A percentile compares a stretch with the other conserved stretches of the same genome.
Evolutionary conservation across 441 rosid genomes (phyloP).

Genomic region (Aquilaria agallochum): DNA sequence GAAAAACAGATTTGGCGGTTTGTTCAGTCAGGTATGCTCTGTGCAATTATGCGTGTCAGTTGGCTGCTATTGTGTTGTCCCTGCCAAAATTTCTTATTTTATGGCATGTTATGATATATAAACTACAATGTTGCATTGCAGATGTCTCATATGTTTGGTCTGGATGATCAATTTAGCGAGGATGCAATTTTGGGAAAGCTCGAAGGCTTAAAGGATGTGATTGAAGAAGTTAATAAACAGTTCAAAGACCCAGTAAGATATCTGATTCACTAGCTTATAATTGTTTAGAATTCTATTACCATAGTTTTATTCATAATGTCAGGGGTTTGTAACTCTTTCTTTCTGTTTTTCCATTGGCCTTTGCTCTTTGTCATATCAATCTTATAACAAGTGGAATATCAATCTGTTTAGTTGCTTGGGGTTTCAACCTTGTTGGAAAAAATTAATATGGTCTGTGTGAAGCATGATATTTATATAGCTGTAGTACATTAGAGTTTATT

Average conservation of each 20-base stretch:
- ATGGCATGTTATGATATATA: too few relatives aligned
- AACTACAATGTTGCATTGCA: conserved; percentile 21
- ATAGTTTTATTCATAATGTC: too few relatives aligned
- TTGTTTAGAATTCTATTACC: too few relatives aligned
- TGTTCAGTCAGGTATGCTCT: conserved; percentile 68
- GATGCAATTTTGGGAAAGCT: conserved; percentile 92
- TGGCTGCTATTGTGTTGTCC: too few relatives aligned
- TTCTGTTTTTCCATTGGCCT: not conserved
- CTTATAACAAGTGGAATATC: too few relatives aligned
- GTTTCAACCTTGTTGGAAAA: too few relatives aligned
- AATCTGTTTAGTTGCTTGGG: too few relatives aligned
- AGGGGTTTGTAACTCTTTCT: not conserved
- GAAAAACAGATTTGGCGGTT: conserved; percentile 89
- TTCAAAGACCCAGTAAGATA: conserved; percentile 84
- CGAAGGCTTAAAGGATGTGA: conserved; percentile 93
- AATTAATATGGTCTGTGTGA: too few relatives aligned
- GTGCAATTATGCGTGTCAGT: not conserved
- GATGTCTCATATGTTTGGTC: conserved; percentile 81
- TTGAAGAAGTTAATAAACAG: conserved; percentile 85
- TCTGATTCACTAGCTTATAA: conserved; percentile 1
- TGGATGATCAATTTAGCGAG: conserved; percentile 84
- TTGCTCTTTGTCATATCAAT: too few relatives aligned
- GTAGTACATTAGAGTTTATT: too few relatives aligned
- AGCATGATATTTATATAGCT: too few relatives aligned
- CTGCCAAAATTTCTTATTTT: too few relatives aligned